Conservation (phyloP, 2,329 filamentous ascomycete species). For the Myriosclerotinia duriaeana region DNA sequence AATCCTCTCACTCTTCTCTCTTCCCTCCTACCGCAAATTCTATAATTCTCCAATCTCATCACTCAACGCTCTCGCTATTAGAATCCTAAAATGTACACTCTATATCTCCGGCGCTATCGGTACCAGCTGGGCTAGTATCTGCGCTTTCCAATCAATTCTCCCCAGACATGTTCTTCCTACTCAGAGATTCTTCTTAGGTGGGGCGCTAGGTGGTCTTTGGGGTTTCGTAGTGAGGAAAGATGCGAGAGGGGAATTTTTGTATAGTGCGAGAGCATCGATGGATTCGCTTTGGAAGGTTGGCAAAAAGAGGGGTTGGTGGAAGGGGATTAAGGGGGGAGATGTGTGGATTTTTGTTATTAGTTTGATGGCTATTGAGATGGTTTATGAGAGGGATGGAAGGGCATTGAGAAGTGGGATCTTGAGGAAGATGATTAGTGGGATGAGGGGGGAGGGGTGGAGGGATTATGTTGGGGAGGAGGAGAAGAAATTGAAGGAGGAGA, state of each 20-base stretch:
- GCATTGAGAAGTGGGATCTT: slow-evolving; percentile 33
- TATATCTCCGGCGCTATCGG: slow-evolving; percentile 83
- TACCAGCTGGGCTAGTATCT: slow-evolving; percentile 84
- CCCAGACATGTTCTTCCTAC: slow-evolving; percentile 73
- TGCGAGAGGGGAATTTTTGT: slow-evolving; percentile 71
- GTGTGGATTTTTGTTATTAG: slow-evolving; percentile 79
- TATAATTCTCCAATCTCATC: slow-evolving; percentile 68
- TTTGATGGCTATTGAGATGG: slow-evolving; percentile 72
- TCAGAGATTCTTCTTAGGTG: slow-evolving; percentile 86
- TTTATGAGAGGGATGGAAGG: slow-evolving; percentile 45
- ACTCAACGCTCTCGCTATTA: slow-evolving; percentile 63
- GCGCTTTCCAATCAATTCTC: slow-evolving; percentile 79
- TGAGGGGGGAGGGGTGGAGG: slow-evolving; percentile 38
- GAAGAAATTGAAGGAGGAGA: slow-evolving; percentile 28
- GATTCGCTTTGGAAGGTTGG: slow-evolving; percentile 90
- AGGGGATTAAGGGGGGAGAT: slow-evolving; percentile 77
- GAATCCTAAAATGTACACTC: slow-evolving; percentile 70
- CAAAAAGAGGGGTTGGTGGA: slow-evolving; percentile 88
- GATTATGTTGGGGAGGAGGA: slow-evolving; percentile 35
- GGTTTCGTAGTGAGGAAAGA: slow-evolving; percentile 69
- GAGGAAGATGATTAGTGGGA: slow-evolving; percentile 34
- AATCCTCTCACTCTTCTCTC: slow-evolving; percentile 65
- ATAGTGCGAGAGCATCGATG: slow-evolving; percentile 73
- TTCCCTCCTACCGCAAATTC: slow-evolving; percentile 66
- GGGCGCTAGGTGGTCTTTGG: slow-evolving; percentile 82